Evolutionary conservation across 2,329 filamentous ascomycete genomes (phyloP).

Genomic region (Talaromyces sp.): DNA sequence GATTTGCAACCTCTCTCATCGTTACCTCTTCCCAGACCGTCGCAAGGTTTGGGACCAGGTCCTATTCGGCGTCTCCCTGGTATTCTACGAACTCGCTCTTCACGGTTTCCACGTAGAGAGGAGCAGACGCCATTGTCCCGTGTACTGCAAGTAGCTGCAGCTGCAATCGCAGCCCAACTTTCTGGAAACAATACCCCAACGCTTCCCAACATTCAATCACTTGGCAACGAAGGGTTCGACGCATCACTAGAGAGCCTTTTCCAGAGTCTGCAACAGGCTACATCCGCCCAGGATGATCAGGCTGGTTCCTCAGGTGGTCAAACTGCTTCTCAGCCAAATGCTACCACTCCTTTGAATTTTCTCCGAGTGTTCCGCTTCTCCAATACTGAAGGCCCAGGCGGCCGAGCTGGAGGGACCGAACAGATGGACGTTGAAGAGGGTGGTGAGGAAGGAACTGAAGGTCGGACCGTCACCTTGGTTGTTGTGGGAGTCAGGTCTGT

Average conservation of each 20-base stretch:
- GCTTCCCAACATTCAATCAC: conserved; percentile 51
- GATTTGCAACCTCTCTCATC: conserved; percentile 14
- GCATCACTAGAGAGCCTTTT: conserved; percentile 60
- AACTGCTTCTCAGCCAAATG: conserved; percentile 37
- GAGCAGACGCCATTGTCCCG: conserved; percentile 60
- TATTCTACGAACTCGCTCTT: conserved; percentile 49
- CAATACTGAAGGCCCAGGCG: conserved; percentile 40
- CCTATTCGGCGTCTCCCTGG: conserved; percentile 37
- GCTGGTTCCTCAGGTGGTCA: conserved; percentile 28
- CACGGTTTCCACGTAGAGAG: conserved; percentile 50
- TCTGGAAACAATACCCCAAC: conserved; percentile 56
- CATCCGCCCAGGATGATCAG: conserved; percentile 50
- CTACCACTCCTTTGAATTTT: conserved; percentile 58
- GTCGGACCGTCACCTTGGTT: conserved; percentile 62
- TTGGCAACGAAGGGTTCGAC: conserved; percentile 53
- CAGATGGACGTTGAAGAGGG: conserved; percentile 40
- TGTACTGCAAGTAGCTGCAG: conserved; percentile 58
- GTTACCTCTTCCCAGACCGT: conserved; percentile 19
- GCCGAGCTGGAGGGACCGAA: conserved; percentile 25
- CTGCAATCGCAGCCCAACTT: conserved; percentile 59
- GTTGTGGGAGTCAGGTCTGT: conserved; percentile 66
- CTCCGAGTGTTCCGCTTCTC: conserved; percentile 65
- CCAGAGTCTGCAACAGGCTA: conserved; percentile 57
- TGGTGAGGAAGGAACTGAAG: conserved; percentile 30
- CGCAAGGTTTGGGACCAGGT: conserved; percentile 27